Conservation (phyloP, 768 basidiomycete genomes). For the Leccinum variicolor region DNA sequence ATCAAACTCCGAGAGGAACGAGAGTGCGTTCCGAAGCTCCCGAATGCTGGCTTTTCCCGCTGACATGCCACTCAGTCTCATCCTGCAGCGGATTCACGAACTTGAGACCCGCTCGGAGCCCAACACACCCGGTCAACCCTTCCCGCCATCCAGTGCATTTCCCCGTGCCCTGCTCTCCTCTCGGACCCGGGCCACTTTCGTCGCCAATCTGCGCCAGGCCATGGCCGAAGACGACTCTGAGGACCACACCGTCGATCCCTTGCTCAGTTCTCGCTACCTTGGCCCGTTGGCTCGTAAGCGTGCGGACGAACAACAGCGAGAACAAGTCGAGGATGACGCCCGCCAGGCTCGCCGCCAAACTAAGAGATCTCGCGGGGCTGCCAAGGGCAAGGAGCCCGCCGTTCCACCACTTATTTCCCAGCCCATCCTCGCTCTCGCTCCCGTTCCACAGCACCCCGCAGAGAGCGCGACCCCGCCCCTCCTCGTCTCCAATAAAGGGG, state of each 20-base stretch:
- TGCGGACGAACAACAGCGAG: conserved; percentile 40
- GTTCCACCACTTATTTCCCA: conserved; percentile 19
- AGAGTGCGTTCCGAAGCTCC: conserved; percentile 42
- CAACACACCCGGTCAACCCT: conserved; percentile 27
- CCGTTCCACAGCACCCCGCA: conserved; percentile 15
- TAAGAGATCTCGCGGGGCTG: conserved; percentile 30
- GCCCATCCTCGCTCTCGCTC: conserved; percentile 27
- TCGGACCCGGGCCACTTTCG: conserved; percentile 43
- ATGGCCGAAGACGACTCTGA: conserved; percentile 42
- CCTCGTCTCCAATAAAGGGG: conserved; percentile 46
- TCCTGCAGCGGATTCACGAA: conserved; percentile 60
- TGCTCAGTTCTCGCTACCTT: conserved; percentile 44
- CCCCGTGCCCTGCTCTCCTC: conserved; percentile 46
- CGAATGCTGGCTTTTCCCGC: neutral
- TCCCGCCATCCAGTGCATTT: conserved; percentile 44
- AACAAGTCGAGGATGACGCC: conserved; percentile 44
- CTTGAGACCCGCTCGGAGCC: conserved; percentile 45
- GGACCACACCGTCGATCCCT: conserved; percentile 44
- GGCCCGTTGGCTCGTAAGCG: conserved; percentile 44
- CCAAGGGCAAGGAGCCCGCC: conserved; percentile 39
- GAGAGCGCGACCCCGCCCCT: conserved; percentile 28
- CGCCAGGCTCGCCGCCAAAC: conserved; percentile 37
- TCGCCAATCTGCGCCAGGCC: conserved; percentile 47
- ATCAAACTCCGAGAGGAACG: conserved; percentile 58
- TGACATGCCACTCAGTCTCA: conserved; percentile 35